Evolutionary conservation across 352 stramenopile species (phyloP).

Genomic region (Globisporangium abappressorium): DNA sequence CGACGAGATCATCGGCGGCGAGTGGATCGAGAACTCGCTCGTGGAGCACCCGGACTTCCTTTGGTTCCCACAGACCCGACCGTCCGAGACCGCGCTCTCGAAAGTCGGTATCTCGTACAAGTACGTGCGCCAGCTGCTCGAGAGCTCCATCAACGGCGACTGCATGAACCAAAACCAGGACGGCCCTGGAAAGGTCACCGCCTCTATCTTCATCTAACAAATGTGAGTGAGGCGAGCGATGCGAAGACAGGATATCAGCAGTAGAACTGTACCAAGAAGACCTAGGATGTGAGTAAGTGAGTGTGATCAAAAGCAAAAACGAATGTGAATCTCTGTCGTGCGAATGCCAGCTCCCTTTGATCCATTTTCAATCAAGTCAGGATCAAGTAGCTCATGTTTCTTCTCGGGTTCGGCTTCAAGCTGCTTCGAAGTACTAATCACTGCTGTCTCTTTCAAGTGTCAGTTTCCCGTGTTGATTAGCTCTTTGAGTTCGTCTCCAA

Average conservation of each 20-base stretch:
- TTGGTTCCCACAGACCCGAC: constrained; percentile 6
- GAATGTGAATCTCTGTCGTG: not conserved
- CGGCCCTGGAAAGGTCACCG: not conserved
- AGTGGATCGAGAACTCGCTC: constrained; percentile 14
- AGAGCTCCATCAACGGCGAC: constrained; percentile 8
- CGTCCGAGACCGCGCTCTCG: not conserved
- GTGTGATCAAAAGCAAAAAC: not conserved
- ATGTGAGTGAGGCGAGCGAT: not conserved
- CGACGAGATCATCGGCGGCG: constrained; percentile 12
- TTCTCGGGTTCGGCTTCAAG: not conserved
- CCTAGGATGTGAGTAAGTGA: not conserved
- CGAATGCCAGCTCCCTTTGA: not conserved
- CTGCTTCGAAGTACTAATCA: not conserved
- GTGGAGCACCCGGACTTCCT: constrained; percentile 12
- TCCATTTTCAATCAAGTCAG: not conserved
- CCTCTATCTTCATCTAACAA: not conserved
- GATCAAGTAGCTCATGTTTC: not conserved
- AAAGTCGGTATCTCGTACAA: constrained; percentile 13
- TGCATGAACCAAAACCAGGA: constrained; percentile 12
- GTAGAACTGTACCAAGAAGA: not conserved
- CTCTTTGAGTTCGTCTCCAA: not conserved
- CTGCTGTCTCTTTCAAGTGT: not conserved
- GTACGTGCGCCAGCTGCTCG: constrained; percentile 4
- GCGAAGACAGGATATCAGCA: not conserved
- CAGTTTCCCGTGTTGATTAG: not conserved